These are phyloP conservation scores for Trypanosoma theileri DNA, from an alignment of 208 protist genomes.

Conservation along the genomic window DNA sequence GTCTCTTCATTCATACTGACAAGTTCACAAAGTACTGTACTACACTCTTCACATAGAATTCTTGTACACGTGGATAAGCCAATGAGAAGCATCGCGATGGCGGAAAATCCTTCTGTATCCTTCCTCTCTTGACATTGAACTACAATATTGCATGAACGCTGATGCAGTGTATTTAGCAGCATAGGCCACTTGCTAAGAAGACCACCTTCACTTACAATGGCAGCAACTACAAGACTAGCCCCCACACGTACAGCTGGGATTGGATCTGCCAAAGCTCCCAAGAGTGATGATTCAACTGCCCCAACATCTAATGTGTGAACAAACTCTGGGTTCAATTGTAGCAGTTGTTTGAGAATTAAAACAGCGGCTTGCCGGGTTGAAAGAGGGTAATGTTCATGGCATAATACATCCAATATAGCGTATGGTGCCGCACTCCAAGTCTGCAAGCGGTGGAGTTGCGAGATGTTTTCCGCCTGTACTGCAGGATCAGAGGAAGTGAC, in stretches of 20 bases:
- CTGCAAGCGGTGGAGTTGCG: constrained; percentile 32
- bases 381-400: background rate
- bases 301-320: constrained; percentile 5
- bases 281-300: background rate
- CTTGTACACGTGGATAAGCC: constrained; percentile 25
- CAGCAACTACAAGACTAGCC: constrained; percentile 16
- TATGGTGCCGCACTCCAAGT: constrained; percentile 24
- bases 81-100: background rate
- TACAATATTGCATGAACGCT: background rate
- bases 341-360: constrained; percentile 20
- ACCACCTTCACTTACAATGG: constrained; percentile 10
- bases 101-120: background rate
- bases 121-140: background rate
- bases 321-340: constrained; percentile 12
- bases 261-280: constrained; percentile 20
- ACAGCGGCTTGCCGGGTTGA: constrained; percentile 15
- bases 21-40: constrained; percentile 1
- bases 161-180: constrained; percentile 4
- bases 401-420: constrained; percentile 28
- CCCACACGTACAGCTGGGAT: constrained; percentile 8
- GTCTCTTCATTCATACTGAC: background rate
- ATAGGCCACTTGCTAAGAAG: constrained; percentile 3
- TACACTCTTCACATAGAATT: constrained; percentile 24
- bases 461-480: constrained; percentile 35
- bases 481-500: constrained; percentile 35